Percentiles rank a stretch among this genome's conserved stretches.
Conservation (phyloP, 208 protist genomes). For the Leishmania lainsoni region DNA sequence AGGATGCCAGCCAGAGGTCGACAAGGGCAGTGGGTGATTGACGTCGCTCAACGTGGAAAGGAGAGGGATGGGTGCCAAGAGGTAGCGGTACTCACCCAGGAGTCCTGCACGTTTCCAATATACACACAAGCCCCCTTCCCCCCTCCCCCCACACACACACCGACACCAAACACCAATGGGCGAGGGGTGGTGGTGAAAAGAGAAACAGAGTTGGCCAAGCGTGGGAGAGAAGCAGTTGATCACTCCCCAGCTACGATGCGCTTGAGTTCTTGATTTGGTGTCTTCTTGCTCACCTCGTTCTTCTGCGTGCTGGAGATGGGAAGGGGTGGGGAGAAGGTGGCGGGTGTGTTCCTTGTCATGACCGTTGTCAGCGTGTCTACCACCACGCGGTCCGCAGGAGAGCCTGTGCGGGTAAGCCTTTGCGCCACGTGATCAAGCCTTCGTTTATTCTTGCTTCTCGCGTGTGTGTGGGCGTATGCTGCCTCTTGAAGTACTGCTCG, state of each 20-base stretch:
- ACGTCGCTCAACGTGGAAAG: too few species aligned
- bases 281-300: neutral
- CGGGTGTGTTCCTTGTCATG: neutral
- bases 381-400: neutral
- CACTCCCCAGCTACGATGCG: neutral
- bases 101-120: neutral
- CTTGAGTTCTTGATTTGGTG: neutral
- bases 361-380: neutral
- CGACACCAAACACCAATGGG: neutral
- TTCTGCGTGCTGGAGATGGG: neutral
- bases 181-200: too few species aligned
- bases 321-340: neutral
- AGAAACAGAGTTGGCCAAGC: too few species aligned
- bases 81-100: too few species aligned
- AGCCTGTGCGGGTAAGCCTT: neutral
- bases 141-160: too few species aligned
- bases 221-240: neutral
- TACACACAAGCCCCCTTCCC: too few species aligned
- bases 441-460: neutral
- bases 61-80: too few species aligned
- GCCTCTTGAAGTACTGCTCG: neutral
- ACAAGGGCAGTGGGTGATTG: too few species aligned
- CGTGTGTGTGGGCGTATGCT: neutral
- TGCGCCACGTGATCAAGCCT: neutral
- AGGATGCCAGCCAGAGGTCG: neutral